Conservation (phyloP, 495 filamentous ascomycete genomes). For the Aspergillus affinis region DNA sequence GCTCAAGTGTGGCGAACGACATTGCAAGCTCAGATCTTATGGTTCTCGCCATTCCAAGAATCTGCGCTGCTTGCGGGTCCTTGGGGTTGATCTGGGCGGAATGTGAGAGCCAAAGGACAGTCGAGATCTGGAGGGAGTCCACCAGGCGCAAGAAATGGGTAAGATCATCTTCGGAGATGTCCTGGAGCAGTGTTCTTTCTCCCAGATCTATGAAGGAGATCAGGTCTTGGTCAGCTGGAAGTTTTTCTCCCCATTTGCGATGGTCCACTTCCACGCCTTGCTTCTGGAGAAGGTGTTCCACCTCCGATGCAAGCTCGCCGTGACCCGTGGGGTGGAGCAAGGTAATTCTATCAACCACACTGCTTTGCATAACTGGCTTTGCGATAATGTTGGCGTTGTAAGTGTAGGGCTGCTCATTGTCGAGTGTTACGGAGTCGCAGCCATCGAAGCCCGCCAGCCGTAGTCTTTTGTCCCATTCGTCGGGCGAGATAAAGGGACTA, state of each 20-base stretch:
- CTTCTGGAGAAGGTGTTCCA: background rate
- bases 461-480: conserved; percentile 30
- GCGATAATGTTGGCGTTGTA: conserved; percentile 34
- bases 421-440: conserved; percentile 28
- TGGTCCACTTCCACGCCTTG: conserved; percentile 20
- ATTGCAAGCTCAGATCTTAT: conserved; percentile 40
- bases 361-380: background rate
- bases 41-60: conserved; percentile 41
- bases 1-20: conserved; percentile 43
- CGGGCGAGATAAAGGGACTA: conserved; percentile 26
- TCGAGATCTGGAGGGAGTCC: background rate
- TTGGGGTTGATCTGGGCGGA: conserved; percentile 31
- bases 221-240: conserved; percentile 30
- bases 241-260: conserved; percentile 20
- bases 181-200: conserved; percentile 32
- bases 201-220: conserved; percentile 33
- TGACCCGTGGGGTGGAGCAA: background rate
- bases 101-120: conserved; percentile 43
- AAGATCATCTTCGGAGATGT: conserved; percentile 20
- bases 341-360: too few relatives aligned
- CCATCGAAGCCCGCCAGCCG: conserved; percentile 30
- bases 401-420: conserved; percentile 32
- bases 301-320: background rate
- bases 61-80: conserved; percentile 37
- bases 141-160: conserved; percentile 20